Conservation (phyloP, 1,139 yeast genomes). For the Pichia sp. region DNA sequence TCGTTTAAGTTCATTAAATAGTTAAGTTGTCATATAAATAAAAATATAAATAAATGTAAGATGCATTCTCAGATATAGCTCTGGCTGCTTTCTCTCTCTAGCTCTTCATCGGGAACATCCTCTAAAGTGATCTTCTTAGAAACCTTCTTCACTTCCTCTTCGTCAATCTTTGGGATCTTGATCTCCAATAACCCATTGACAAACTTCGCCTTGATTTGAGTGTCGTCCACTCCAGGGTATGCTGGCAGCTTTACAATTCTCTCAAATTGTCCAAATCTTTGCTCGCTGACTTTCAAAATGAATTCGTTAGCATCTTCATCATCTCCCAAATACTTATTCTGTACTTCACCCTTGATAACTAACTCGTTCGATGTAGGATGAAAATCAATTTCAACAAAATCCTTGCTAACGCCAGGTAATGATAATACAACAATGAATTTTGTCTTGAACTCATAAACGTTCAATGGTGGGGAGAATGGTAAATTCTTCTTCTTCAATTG, state of each 20-base stretch:
- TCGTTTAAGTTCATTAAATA: neutral
- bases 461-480: conserved; percentile 50
- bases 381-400: conserved; percentile 45
- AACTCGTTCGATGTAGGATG: conserved; percentile 47
- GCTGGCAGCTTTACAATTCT: conserved; percentile 48
- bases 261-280: conserved; percentile 45
- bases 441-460: conserved; percentile 41
- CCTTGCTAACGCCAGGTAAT: conserved; percentile 47
- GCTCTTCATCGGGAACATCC: conserved; percentile 26
- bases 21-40: neutral
- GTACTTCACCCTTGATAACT: conserved; percentile 39
- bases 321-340: conserved; percentile 30
- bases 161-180: conserved; percentile 36
- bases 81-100: conserved; percentile 11
- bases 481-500: conserved; percentile 30
- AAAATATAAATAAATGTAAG: neutral
- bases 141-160: conserved; percentile 10
- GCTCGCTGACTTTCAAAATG: conserved; percentile 35
- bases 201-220: conserved; percentile 44
- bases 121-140: conserved; percentile 22
- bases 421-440: conserved; percentile 40
- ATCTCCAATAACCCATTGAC: conserved; percentile 46
- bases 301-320: conserved; percentile 21
- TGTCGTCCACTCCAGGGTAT: conserved; percentile 43
- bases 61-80: neutral